phyloP scores from a whole-genome alignment of 495 filamentous ascomycete species.

The Trichoderma asperelloides region DNA sequence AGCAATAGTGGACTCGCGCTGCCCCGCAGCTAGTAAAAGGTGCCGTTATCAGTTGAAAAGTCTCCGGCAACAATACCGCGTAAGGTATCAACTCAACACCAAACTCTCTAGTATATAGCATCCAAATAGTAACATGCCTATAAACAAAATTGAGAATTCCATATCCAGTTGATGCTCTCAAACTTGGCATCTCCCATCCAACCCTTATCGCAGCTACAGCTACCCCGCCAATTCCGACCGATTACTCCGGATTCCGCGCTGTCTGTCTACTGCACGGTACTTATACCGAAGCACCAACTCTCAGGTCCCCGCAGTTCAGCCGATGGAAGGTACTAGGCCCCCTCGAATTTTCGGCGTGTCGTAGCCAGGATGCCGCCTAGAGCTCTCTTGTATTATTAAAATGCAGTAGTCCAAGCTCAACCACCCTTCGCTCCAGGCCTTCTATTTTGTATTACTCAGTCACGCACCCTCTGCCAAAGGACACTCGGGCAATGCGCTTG shows the following conservation, averaged over 20 bases:
- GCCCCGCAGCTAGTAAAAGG: too few relatives aligned
- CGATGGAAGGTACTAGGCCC: slow-evolving; percentile 8
- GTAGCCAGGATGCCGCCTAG: slow-evolving; percentile 6
- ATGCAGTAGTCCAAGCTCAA: neutral
- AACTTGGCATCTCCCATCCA: too few relatives aligned
- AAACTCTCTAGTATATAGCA: too few relatives aligned
- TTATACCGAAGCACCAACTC: neutral
- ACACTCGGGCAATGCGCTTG: neutral
- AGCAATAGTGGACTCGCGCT: too few relatives aligned
- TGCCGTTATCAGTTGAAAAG: too few relatives aligned
- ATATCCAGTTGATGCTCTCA: too few relatives aligned
- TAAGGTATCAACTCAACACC: too few relatives aligned
- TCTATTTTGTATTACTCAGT: slow-evolving; percentile 2
- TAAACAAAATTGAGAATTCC: too few relatives aligned
- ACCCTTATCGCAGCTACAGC: neutral
- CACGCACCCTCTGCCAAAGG: neutral
- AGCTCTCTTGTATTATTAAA: slow-evolving; percentile 4
- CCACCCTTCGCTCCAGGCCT: neutral
- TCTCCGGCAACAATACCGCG: too few relatives aligned
- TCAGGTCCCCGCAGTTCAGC: slow-evolving; percentile 1
- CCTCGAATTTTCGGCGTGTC: neutral
- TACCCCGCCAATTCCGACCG: neutral
- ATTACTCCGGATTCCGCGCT: neutral
- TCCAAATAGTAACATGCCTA: too few relatives aligned
- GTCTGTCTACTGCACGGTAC: too few relatives aligned